Conservation (phyloP, 306 rosid genomes). For the Cercis canadensis region DNA sequence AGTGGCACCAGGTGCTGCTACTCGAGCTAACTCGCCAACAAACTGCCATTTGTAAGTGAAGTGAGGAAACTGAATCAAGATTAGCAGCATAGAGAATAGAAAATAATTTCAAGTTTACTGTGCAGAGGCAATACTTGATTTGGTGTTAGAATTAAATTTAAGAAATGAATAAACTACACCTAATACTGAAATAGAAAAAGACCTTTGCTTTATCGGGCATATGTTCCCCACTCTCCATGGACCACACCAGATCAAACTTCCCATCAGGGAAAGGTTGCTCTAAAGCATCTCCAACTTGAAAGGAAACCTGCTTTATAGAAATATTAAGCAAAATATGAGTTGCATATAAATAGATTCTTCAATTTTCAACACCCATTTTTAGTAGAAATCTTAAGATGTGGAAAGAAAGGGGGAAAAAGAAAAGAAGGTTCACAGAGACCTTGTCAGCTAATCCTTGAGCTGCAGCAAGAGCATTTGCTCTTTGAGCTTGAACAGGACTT, state of each 20-base stretch:
- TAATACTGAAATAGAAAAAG: neutral
- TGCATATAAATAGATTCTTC: neutral
- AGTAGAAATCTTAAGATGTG: neutral
- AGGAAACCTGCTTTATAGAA: slow-evolving; percentile 61
- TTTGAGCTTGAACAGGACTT: slow-evolving; percentile 86
- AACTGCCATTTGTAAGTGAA: slow-evolving; percentile 54
- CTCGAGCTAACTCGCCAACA: slow-evolving; percentile 81
- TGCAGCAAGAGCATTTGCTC: slow-evolving; percentile 83
- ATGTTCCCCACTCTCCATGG: slow-evolving; percentile 99
- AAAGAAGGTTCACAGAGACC: slow-evolving; percentile 38
- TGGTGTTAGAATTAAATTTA: neutral
- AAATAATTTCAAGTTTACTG: slow-evolving; percentile 3
- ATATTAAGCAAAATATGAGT: slow-evolving; percentile 3
- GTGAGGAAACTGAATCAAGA: slow-evolving; percentile 24
- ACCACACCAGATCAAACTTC: slow-evolving; percentile 87
- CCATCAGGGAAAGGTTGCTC: slow-evolving; percentile 81
- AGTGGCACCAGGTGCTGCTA: slow-evolving; percentile 88
- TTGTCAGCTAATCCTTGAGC: slow-evolving; percentile 62
- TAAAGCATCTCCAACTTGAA: slow-evolving; percentile 87
- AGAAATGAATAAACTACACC: neutral
- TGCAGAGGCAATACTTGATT: neutral
- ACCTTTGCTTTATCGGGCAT: slow-evolving; percentile 97
- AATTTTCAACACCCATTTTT: neutral
- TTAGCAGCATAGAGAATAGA: neutral
- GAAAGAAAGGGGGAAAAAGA: neutral